phyloP scores from a whole-genome alignment of 2,329 filamentous ascomycete genomes.

The Dactylellina drechsleri region DNA sequence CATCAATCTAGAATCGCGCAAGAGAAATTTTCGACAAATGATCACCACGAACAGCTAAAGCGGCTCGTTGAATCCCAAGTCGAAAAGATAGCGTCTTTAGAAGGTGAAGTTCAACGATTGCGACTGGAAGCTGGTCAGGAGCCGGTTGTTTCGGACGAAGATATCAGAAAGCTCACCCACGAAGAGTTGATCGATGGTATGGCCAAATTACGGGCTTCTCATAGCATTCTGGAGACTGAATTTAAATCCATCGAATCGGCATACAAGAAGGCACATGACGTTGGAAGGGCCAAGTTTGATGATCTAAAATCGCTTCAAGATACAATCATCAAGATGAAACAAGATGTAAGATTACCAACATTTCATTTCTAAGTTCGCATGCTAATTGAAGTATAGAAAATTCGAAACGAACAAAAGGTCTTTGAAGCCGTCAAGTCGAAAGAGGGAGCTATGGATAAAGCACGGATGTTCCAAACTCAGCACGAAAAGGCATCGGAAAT shows the following conservation, averaged over 20 bases:
- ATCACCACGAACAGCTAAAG: conserved; percentile 73
- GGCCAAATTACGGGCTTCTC: conserved; percentile 79
- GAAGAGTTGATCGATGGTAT: conserved; percentile 81
- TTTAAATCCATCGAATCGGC: conserved; percentile 88
- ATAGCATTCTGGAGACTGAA: conserved; percentile 84
- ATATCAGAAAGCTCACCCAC: conserved; percentile 70
- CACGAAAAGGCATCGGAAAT: conserved; percentile 93
- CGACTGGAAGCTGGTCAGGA: conserved; percentile 68
- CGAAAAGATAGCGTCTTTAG: conserved; percentile 80
- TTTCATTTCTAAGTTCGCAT: conserved; percentile 11
- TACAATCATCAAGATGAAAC: conserved; percentile 76
- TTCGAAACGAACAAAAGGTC: conserved; percentile 97
- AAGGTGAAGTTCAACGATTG: conserved; percentile 82
- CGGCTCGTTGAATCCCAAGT: conserved; percentile 83
- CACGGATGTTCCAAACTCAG: conserved; percentile 80
- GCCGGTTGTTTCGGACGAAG: conserved; percentile 60
- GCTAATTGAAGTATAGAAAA: conserved; percentile 82
- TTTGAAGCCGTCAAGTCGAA: conserved; percentile 95
- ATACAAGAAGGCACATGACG: conserved; percentile 85
- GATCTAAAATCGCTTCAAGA: conserved; percentile 51
- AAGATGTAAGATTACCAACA: conserved; percentile 61
- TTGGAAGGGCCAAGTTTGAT: conserved; percentile 79
- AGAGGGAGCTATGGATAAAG: conserved; percentile 82
- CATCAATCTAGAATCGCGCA: conserved; percentile 80
- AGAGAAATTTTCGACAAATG: conserved; percentile 76